Conservation (phyloP, 1,139 yeast genomes). For the Sugiyamaella sp. region DNA sequence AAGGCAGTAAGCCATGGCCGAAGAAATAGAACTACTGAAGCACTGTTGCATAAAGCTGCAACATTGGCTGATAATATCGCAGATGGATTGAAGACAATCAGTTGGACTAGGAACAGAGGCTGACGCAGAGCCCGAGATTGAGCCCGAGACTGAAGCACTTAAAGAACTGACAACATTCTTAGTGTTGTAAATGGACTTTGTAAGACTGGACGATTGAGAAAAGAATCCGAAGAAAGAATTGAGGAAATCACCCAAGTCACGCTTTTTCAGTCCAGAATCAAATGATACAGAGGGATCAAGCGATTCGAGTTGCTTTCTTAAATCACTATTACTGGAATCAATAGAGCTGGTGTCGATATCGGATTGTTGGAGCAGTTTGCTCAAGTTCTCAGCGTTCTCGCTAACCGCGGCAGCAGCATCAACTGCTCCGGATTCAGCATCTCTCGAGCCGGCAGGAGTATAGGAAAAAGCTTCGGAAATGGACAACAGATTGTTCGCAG, state of each 20-base stretch:
- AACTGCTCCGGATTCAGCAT: not conserved
- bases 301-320: constrained; percentile 4
- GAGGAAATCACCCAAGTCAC: not conserved
- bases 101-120: not conserved
- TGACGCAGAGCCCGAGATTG: not conserved
- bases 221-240: constrained; percentile 10
- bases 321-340: not conserved
- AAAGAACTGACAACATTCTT: not conserved
- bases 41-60: constrained; percentile 1
- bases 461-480: not conserved
- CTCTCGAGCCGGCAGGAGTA: not conserved
- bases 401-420: constrained; percentile 13
- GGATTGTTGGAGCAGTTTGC: constrained; percentile 2
- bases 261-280: constrained; percentile 1
- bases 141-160: not conserved
- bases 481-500: constrained; percentile 1
- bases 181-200: constrained; percentile 7
- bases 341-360: constrained; percentile 1
- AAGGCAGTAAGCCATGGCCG: constrained; percentile 10
- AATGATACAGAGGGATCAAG: constrained; percentile 2
- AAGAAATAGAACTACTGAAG: not conserved
- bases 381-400: constrained; percentile 8
- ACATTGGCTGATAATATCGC: constrained; percentile 1
- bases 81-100: constrained; percentile 1
- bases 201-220: constrained; percentile 2